Conservation (phyloP, 148 eudicot species). For the Silene latifolia region DNA sequence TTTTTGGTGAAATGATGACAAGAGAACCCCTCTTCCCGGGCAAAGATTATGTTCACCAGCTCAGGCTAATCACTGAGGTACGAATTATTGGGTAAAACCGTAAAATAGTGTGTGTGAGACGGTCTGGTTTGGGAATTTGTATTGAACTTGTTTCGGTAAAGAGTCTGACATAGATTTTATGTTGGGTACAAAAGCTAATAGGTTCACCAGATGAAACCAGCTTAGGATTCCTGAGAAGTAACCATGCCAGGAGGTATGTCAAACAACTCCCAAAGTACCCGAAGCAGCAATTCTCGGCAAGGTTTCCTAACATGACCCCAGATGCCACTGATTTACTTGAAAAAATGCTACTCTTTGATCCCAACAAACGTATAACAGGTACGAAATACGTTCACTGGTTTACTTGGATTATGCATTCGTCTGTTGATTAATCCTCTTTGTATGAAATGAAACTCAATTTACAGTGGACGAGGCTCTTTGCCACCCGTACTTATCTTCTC, state of each 20-base stretch:
- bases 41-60: constrained; percentile 73
- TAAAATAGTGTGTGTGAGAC: too few species aligned
- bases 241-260: constrained; percentile 46
- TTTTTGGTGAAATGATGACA: constrained; percentile 62
- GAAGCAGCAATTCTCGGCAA: constrained; percentile 37
- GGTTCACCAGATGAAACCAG: constrained; percentile 48
- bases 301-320: constrained; percentile 39
- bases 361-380: constrained; percentile 44
- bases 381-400: background rate
- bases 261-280: constrained; percentile 47
- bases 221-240: constrained; percentile 40
- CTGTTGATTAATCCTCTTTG: background rate
- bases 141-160: too few species aligned
- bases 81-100: too few species aligned
- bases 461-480: constrained; percentile 72
- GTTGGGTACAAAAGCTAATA: constrained; percentile 28
- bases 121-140: too few species aligned
- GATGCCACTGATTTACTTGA: constrained; percentile 41
- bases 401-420: too few species aligned
- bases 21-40: constrained; percentile 75
- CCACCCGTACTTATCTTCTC: constrained; percentile 74
- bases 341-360: constrained; percentile 46
- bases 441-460: background rate
- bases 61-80: constrained; percentile 80
- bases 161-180: constrained; percentile 10